Evolutionary conservation across 768 basidiomycete species (phyloP).

Genomic region (Mycena floridula): DNA sequence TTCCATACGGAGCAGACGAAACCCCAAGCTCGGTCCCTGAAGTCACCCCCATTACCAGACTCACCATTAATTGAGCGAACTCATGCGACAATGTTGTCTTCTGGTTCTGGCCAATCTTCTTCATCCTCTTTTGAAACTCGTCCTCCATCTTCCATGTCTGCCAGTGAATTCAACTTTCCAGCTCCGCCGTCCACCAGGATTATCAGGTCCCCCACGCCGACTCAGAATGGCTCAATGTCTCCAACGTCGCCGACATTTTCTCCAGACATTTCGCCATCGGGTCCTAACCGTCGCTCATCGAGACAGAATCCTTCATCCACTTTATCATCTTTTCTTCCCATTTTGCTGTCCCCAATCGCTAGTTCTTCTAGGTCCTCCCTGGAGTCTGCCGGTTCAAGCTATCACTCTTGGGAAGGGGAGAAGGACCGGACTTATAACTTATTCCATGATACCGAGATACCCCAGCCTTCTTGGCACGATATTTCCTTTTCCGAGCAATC

Average conservation of each 20-base stretch:
- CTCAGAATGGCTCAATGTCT: slow-evolving; percentile 43
- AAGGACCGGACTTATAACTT: slow-evolving; percentile 47
- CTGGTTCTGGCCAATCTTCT: slow-evolving; percentile 21
- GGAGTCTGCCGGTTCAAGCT: slow-evolving; percentile 79
- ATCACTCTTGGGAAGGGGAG: slow-evolving; percentile 73
- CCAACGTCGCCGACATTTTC: slow-evolving; percentile 47
- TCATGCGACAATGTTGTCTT: slow-evolving; percentile 22
- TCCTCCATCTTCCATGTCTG: slow-evolving; percentile 43
- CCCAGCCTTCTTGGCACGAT: slow-evolving; percentile 61
- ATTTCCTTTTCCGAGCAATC: slow-evolving; percentile 41
- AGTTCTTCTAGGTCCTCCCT: slow-evolving; percentile 78
- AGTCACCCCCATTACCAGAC: slow-evolving; percentile 55
- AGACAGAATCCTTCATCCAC: slow-evolving; percentile 50
- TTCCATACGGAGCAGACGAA: slow-evolving; percentile 28
- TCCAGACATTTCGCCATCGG: slow-evolving; percentile 33
- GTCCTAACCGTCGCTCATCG: slow-evolving; percentile 41
- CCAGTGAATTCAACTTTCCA: slow-evolving; percentile 43
- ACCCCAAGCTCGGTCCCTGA: slow-evolving; percentile 39
- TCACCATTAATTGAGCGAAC: slow-evolving; percentile 44
- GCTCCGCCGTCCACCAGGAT: slow-evolving; percentile 30
- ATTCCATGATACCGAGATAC: slow-evolving; percentile 45
- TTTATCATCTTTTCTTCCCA: slow-evolving; percentile 45
- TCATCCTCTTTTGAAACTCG: slow-evolving; percentile 27
- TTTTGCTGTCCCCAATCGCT: slow-evolving; percentile 63
- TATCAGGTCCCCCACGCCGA: slow-evolving; percentile 63